phyloP scores from a whole-genome alignment of 129 eudicot genomes.

The Solidago caesia region DNA sequence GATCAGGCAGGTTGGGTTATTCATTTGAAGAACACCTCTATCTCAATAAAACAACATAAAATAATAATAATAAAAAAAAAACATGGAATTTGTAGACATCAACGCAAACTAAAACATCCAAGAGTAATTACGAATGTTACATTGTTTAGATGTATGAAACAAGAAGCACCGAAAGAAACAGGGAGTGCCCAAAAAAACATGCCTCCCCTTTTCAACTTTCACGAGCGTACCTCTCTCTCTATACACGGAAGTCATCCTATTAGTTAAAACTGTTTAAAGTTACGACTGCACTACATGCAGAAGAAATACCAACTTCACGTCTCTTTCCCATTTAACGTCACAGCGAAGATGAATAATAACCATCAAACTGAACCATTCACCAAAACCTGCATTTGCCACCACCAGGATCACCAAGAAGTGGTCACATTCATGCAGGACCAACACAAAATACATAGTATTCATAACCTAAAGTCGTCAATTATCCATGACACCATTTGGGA shows the following conservation, averaged over 20 bases:
- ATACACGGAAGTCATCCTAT: conserved; percentile 27
- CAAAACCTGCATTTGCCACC: conserved; percentile 23
- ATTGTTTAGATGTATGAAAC: conserved; percentile 19
- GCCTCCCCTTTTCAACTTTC: conserved; percentile 35
- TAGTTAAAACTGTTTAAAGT: conserved; percentile 12
- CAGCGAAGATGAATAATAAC: not conserved
- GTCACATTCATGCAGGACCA: conserved; percentile 17
- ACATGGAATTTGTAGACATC: not conserved
- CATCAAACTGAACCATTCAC: conserved; percentile 4
- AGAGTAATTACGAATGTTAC: conserved; percentile 17
- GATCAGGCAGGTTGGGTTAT: not conserved
- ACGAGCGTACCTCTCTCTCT: conserved; percentile 32
- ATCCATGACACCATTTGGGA: conserved; percentile 22
- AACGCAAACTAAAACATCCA: conserved; percentile 10
- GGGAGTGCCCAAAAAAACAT: conserved; percentile 34
- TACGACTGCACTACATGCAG: conserved; percentile 18
- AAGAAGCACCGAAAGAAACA: conserved; percentile 31
- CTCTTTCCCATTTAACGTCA: not conserved
- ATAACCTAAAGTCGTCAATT: conserved; percentile 23
- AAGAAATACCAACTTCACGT: conserved; percentile 1
- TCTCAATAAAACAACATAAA: conserved; percentile 8
- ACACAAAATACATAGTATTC: conserved; percentile 17
- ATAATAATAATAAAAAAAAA: not conserved
- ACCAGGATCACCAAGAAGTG: conserved; percentile 15
- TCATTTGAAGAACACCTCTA: not conserved